Conservation (phyloP, 164 flowering plant species). For the Piper longum region DNA sequence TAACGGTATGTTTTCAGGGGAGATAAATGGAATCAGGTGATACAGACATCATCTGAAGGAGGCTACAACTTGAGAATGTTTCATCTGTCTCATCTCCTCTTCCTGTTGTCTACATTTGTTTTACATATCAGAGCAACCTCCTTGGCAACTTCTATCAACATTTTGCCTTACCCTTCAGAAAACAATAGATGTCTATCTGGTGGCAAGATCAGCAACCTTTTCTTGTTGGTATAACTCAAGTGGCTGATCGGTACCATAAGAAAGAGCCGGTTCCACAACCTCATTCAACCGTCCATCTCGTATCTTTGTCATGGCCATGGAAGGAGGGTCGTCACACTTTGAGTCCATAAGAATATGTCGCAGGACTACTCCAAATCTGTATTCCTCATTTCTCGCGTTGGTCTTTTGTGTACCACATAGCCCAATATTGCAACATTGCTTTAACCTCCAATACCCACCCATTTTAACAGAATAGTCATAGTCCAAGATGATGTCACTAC, state of each 20-base stretch:
- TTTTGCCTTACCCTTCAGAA: constrained; percentile 45
- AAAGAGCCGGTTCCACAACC: constrained; percentile 51
- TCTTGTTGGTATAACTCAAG: constrained; percentile 37
- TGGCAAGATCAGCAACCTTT: constrained; percentile 47
- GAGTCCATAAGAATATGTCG: constrained; percentile 53
- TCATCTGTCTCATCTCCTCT: constrained; percentile 36
- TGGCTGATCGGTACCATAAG: constrained; percentile 55
- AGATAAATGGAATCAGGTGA: constrained; percentile 62
- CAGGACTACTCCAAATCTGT: constrained; percentile 42
- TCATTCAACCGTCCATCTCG: constrained; percentile 55
- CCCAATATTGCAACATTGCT: constrained; percentile 4
- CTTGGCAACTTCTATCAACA: constrained; percentile 49
- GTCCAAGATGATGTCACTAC: constrained; percentile 44
- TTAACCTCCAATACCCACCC: constrained; percentile 32
- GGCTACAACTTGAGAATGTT: constrained; percentile 75
- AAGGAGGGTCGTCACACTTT: constrained; percentile 17
- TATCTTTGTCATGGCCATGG: constrained; percentile 31
- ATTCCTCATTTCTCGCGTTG: constrained; percentile 30
- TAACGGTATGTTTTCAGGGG: constrained; percentile 11
- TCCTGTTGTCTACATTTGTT: constrained; percentile 27
- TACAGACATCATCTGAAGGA: constrained; percentile 82
- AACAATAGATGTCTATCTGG: constrained; percentile 42
- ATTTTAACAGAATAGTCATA: constrained; percentile 33
- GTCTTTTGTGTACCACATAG: constrained; percentile 1
- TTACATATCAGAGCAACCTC: constrained; percentile 34